These are phyloP conservation scores for Penstemon barbatus DNA, from an alignment of 257 asterid species.

Conservation along the genomic window DNA sequence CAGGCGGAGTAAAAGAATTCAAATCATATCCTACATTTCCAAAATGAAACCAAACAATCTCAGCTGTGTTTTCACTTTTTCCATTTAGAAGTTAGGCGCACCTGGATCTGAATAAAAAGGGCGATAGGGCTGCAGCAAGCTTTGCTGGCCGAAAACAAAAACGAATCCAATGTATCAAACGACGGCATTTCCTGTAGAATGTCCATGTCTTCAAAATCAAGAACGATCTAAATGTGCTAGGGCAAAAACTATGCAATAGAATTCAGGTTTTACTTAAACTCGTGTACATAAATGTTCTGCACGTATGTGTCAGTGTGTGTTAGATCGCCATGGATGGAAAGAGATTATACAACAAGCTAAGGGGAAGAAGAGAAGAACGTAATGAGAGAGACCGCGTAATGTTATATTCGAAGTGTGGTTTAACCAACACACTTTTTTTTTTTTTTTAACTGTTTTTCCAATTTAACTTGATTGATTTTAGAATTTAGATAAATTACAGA, in stretches of 20 bases:
- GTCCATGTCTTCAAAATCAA: constrained; percentile 11
- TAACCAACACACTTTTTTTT: too few species aligned
- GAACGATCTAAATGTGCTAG: constrained; percentile 14
- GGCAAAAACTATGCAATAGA: constrained; percentile 42
- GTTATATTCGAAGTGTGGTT: constrained; percentile 35
- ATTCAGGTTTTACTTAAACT: background rate
- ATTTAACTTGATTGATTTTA: background rate
- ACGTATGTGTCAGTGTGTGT: background rate
- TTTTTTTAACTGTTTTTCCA: too few species aligned
- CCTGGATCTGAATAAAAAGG: constrained; percentile 72
- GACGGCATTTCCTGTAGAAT: constrained; percentile 38
- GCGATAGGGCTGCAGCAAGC: constrained; percentile 56
- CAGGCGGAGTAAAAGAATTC: background rate
- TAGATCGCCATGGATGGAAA: constrained; percentile 49
- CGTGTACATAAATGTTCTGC: background rate
- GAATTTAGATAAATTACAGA: background rate
- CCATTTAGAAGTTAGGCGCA: constrained; percentile 11
- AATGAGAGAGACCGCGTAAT: constrained; percentile 48
- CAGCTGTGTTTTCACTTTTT: background rate
- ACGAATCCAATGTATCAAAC: constrained; percentile 50
- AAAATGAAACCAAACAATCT: background rate
- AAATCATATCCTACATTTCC: background rate
- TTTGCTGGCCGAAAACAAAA: constrained; percentile 50
- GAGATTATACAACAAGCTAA: constrained; percentile 11
- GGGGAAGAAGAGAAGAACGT: constrained; percentile 27